phyloP scores from a whole-genome alignment of 805 yeast species.

The Debaryomyces castellii region DNA sequence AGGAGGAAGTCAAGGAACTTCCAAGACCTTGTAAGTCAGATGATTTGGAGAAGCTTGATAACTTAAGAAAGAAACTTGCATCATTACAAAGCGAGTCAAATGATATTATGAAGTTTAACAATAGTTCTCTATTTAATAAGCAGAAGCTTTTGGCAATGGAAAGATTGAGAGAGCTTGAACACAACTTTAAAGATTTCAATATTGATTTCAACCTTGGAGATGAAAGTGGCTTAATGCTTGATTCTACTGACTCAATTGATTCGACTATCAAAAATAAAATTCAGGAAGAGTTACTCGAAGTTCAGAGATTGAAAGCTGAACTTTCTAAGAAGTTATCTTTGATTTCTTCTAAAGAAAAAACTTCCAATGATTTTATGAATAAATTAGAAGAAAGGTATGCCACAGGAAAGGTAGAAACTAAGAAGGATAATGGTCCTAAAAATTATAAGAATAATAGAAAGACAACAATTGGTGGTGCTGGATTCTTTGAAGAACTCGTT shows the following conservation, averaged over 20 bases:
- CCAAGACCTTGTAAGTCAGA: conserved; percentile 44
- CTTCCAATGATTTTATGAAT: conserved; percentile 19
- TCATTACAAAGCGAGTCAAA: conserved; percentile 72
- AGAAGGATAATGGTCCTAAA: conserved; percentile 13
- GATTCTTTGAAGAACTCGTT: conserved; percentile 52
- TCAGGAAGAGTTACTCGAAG: conserved; percentile 42
- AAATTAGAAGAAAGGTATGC: conserved; percentile 45
- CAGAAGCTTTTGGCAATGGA: conserved; percentile 69
- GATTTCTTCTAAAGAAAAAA: conserved; percentile 6
- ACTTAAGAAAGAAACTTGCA: conserved; percentile 56
- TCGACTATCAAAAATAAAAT: conserved; percentile 35
- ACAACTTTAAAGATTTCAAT: conserved; percentile 62
- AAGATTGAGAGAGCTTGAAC: conserved; percentile 68
- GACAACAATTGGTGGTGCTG: conserved; percentile 41
- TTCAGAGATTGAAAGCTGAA: conserved; percentile 38
- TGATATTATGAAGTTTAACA: conserved; percentile 69
- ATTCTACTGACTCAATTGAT: conserved; percentile 24
- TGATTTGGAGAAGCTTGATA: conserved; percentile 56
- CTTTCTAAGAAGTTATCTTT: conserved; percentile 36
- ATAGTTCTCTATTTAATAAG: conserved; percentile 55
- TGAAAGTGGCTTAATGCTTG: conserved; percentile 13
- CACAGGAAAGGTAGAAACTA: conserved; percentile 40
- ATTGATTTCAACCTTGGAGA: conserved; percentile 45
- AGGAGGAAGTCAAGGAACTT: conserved; percentile 24
- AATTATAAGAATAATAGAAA: conserved; percentile 29